A percentile compares a stretch with the other conserved stretches of the same genome.
These are phyloP conservation scores for Exophiala xenobiotica DNA, from an alignment of 2,329 filamentous ascomycete species.

Conservation along the genomic window DNA sequence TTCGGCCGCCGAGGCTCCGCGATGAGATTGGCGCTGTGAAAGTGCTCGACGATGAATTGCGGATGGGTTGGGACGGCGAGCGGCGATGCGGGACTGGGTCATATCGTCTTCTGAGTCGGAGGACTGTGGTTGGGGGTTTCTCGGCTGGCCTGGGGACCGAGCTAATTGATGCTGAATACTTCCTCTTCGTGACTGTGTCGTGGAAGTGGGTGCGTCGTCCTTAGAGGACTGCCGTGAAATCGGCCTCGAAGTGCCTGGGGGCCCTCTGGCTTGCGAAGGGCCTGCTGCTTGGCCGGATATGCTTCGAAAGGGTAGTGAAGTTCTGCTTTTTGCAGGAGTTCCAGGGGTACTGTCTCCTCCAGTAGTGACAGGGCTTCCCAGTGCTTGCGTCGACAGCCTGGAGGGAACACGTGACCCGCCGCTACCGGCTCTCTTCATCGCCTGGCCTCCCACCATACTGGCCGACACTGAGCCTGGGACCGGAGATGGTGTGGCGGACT, in stretches of 20 bases:
- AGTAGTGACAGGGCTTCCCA: conserved; percentile 20
- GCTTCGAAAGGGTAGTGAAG: conserved; percentile 24
- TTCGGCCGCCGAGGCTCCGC: conserved; percentile 4
- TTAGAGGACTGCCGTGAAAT: conserved; percentile 27
- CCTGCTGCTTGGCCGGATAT: conserved; percentile 6
- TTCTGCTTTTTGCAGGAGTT: conserved; percentile 28
- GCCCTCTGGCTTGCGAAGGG: conserved; percentile 11
- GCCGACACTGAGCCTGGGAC: conserved; percentile 44
- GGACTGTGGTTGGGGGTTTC: conserved; percentile 19
- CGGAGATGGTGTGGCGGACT: conserved; percentile 45
- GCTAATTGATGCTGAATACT: conserved; percentile 29
- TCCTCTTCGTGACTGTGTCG: conserved; percentile 26
- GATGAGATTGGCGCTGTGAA: conserved; percentile 20
- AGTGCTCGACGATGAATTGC: conserved; percentile 24
- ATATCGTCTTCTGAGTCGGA: conserved; percentile 30
- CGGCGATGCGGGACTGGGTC: conserved; percentile 28
- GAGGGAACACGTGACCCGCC: conserved; percentile 40
- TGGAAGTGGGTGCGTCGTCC: conserved; percentile 16
- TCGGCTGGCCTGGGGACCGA: conserved; percentile 24
- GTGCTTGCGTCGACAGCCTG: conserved; percentile 35
- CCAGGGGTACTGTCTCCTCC: conserved; percentile 24
- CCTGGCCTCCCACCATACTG: conserved; percentile 41
- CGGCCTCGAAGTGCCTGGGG: conserved; percentile 21
- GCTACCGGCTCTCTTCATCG: conserved; percentile 36
- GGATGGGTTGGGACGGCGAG: conserved; percentile 26